Conservation (phyloP, 1,284 basidiomycete species). For the Exsudoporus floridanus region DNA sequence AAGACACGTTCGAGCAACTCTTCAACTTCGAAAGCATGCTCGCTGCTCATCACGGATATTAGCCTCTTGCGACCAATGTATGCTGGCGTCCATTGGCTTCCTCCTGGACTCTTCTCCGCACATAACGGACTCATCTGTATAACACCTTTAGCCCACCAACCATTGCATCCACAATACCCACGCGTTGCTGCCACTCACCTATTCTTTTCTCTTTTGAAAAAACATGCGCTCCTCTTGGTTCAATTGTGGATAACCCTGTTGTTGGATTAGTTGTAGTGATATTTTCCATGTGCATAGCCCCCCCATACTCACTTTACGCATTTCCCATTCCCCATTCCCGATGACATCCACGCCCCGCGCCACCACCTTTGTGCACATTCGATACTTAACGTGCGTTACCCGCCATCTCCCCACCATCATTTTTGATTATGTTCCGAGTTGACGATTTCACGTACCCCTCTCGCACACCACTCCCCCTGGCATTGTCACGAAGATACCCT, state of each 20-base stretch:
- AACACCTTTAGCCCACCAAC: slow-evolving; percentile 22
- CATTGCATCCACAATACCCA: slow-evolving; percentile 34
- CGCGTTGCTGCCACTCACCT: slow-evolving; percentile 31
- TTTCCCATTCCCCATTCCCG: slow-evolving; percentile 1
- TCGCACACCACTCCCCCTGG: slow-evolving; percentile 10
- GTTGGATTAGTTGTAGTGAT: slow-evolving; percentile 38
- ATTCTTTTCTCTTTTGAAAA: slow-evolving; percentile 4
- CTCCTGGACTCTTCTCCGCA: slow-evolving; percentile 28
- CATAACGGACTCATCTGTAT: slow-evolving; percentile 32
- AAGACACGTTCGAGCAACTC: slow-evolving; percentile 33
- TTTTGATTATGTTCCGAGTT: slow-evolving; percentile 28
- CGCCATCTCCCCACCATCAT: slow-evolving; percentile 5
- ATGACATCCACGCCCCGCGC: slow-evolving; percentile 8
- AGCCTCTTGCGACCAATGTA: slow-evolving; percentile 33
- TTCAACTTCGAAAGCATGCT: slow-evolving; percentile 37
- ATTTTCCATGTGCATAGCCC: slow-evolving; percentile 32
- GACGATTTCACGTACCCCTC: slow-evolving; percentile 36
- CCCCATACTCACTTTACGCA: slow-evolving; percentile 26
- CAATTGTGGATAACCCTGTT: slow-evolving; percentile 37
- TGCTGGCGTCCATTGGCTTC: slow-evolving; percentile 38
- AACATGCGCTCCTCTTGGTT: slow-evolving; percentile 29
- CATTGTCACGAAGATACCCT: slow-evolving; percentile 39
- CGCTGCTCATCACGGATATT: slow-evolving; percentile 32
- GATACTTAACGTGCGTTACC: slow-evolving; percentile 28
- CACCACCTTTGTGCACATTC: slow-evolving; percentile 6